Base-by-base conservation (phyloP, 2,329 filamentous ascomycete genomes). In the Beauveria medogensis region DNA sequence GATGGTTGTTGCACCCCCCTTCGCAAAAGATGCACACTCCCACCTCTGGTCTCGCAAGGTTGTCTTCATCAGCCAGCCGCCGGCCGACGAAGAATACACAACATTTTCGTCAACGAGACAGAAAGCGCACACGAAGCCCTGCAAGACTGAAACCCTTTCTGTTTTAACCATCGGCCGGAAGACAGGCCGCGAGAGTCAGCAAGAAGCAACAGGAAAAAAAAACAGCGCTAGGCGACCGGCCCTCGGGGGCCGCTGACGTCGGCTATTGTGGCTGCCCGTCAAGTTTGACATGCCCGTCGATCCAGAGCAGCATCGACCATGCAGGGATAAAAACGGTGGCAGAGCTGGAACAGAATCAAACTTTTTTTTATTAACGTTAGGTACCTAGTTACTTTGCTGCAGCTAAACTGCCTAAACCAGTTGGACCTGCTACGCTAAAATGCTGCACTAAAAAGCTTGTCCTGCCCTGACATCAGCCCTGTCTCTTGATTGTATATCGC, bases 401-500 rank as follows among this genome's bases (percentile, higher is more conserved):
- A n/a, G 16, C 18, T 48, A 24, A n/a, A 18, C 41, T 48, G 9
- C 43, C 44, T 40, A 37, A 43, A 41, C n/a, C 18, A 30, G 55
- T 18, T 41, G 12, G 18, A 6, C n/a, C 18, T 18, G 20, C n/a
- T 40, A 20, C 46, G 18, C 47, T 43, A 44, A 37, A 37, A 18
- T 16, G 16, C 10, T 18, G 46, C 44, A 12, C 55, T 50, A 46
- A 59, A 59, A 59, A 46, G 47, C 56, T 59, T 59, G 48, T 59
- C 48, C 34, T 41, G 55, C 44, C 44, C 22, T 48, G 40, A 52
- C 56, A 53, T 53, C 40, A 59, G 48, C 48, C 56, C 56, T 53
- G 56, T 59, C 56, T 22, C 47, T 52, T 6, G 26, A 12, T 24
- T 3, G 56, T 59, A 59, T 59, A 53, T 59, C 56, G 56, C 56